Base-by-base conservation (phyloP, 108 stramenopile species). In the Epithemia pelagica region DNA sequence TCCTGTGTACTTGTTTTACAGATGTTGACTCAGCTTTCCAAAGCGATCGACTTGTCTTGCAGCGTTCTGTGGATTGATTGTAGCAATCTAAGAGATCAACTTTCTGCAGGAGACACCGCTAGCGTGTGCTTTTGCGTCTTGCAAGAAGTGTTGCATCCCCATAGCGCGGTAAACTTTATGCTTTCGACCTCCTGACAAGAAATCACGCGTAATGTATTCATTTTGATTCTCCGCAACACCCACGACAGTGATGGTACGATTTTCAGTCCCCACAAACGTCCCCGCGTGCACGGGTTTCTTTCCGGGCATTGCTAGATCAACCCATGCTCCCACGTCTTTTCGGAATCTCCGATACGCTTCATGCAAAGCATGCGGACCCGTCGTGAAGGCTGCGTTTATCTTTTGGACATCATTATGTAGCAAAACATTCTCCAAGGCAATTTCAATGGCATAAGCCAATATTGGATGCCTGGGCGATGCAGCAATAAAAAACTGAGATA, bases 401-500 rank as follows among this genome's bases (percentile, higher is more conserved):
- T 55, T 58, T 0, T 59, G n/a, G 0, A 65, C 59, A 54, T 70
- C 78, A 0, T 28, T 10, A 20, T 33, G 57, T 57, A 52, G 37
- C 66, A 73, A 52, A 15, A 84, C 59, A 23, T 64, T 70, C 22
- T 32, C 27, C 20, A 85, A 55, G 0, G 70, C 62, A 29, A 66
- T 67, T 62, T 82, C 73, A 62, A 83, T 69, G 23, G 82, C 77
- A 51, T 83, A 81, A 30, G 72, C 83, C 82, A 88, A 79, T 58
- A 85, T 51, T 0, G 86, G 82, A 76, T 90, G 88, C 30, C 74
- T 51, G 19, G 88, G 88, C 37, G 79, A 76, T 24, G 81, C 74
- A 15, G 85, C 84, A 68, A 89, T 80, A 28, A 82, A 73, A 31
- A 72, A 80, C 32, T 84, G 81, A 19, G 73, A 69, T 23, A 85